A percentile compares a stretch with the other conserved stretches of the same genome.
Conservation (phyloP, 2,329 filamentous ascomycete genomes). For the Colletotrichum orchidophilum region DNA sequence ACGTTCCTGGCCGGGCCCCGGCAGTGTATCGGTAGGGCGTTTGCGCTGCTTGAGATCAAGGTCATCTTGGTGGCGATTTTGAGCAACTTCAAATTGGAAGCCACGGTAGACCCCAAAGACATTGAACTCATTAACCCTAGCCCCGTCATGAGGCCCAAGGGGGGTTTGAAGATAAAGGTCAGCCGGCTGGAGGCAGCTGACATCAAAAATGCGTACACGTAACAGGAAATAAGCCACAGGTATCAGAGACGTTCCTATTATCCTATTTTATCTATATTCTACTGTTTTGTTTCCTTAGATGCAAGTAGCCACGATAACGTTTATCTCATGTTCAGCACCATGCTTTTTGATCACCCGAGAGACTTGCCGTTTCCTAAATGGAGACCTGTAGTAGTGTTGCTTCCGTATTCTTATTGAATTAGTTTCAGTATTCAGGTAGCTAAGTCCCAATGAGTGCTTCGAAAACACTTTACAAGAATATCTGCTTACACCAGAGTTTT, state of each 20-base stretch:
- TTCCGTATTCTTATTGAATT: not conserved
- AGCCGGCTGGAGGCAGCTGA: not conserved
- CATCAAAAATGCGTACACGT: not conserved
- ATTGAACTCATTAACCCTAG: slow-evolving; percentile 32
- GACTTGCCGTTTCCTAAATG: not conserved
- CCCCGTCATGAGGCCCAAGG: not conserved
- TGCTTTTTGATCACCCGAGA: not conserved
- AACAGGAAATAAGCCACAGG: too few relatives aligned
- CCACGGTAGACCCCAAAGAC: slow-evolving; percentile 35
- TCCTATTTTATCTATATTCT: too few relatives aligned
- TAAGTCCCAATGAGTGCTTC: too few relatives aligned
- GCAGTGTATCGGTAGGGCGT: slow-evolving; percentile 49
- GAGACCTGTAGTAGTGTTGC: not conserved
- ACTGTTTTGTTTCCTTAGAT: too few relatives aligned
- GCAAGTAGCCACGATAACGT: too few relatives aligned
- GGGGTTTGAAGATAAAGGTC: not conserved
- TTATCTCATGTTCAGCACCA: too few relatives aligned
- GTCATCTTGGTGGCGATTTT: slow-evolving; percentile 45
- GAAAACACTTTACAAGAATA: too few relatives aligned
- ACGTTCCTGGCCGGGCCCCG: slow-evolving; percentile 49
- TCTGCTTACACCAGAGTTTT: too few relatives aligned
- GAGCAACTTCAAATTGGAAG: slow-evolving; percentile 42
- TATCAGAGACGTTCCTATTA: too few relatives aligned
- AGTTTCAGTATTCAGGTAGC: not conserved
- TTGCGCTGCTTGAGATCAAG: slow-evolving; percentile 50